Base-by-base conservation (phyloP, 108 stramenopile genomes). In the Cylindrotheca closterium region DNA sequence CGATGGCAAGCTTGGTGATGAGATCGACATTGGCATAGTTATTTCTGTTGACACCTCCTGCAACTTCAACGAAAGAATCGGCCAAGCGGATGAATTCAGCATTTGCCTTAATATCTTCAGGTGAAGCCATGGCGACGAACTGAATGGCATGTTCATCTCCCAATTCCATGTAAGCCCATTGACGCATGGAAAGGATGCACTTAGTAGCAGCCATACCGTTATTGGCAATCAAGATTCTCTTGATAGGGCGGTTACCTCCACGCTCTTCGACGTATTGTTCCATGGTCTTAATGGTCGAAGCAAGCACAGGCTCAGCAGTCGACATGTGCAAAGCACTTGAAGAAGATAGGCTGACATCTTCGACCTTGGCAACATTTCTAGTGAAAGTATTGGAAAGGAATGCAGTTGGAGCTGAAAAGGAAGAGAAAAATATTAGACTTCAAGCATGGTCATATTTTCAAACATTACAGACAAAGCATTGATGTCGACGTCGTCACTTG, bases 181-280 rank as follows among this genome's bases (percentile, higher is more conserved):
- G 94, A 27, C 98, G 89, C 96, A 98, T 97, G 67, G 96, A 97
- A 30, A 97, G 78, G 75, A 98, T 97, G 47, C 93, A 78, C 77
- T 98, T 98, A 62, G 97, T 97, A 5, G 95, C 96, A 28, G 96
- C 98, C 96, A 98, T 98, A 60, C 98, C 98, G 74, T 98, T 98
- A 90, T 98, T 98, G 63, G 96, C 93, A 73, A 93, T 88, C 62
- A 92, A 78, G 49, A 94, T 82, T 63, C 94, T 96, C 55, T 83
- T 77, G 73, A 97, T 97, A 33, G 82, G 70, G 42, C 78, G 85
- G 51, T 87, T 69, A 18, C 96, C 96, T 3, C 96, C 96, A 18
- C 92, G 91, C 21, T 70, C 75, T 61, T 82, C 73, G 55, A 97
- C 94, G 66, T 97, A 97, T 25, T 95, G 90, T 51, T 91, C 93